These are phyloP conservation scores for Ascoidea rubescens DNA, from an alignment of 805 yeast species.

Conservation along the genomic window DNA sequence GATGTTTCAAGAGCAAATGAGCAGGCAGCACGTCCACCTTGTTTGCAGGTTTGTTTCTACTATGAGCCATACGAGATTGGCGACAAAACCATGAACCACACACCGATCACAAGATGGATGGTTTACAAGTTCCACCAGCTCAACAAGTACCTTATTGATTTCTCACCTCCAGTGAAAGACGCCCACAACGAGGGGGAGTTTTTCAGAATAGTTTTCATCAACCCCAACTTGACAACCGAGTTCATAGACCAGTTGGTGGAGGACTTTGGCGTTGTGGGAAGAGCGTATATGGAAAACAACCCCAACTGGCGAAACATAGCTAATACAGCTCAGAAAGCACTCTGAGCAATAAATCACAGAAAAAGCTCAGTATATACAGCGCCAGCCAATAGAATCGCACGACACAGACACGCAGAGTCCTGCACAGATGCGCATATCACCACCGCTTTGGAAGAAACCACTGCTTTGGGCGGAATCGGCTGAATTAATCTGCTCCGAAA, in stretches of 20 bases:
- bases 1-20: background rate
- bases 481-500: too few relatives aligned
- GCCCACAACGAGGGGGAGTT: constrained; percentile 53
- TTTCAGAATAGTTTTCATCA: constrained; percentile 72
- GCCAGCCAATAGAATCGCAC: too few relatives aligned
- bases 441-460: too few relatives aligned
- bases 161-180: constrained; percentile 44
- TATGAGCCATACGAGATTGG: constrained; percentile 33
- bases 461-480: too few relatives aligned
- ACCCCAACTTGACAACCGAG: constrained; percentile 28
- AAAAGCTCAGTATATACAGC: too few relatives aligned
- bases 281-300: background rate
- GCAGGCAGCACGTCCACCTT: constrained; percentile 34
- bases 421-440: too few relatives aligned
- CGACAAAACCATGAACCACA: constrained; percentile 23
- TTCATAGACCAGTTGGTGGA: constrained; percentile 4
- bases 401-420: too few relatives aligned
- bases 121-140: constrained; percentile 42
- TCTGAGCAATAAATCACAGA: too few relatives aligned
- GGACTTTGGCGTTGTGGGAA: constrained; percentile 2
- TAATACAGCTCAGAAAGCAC: too few relatives aligned
- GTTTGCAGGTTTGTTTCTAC: constrained; percentile 76
- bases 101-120: constrained; percentile 45
- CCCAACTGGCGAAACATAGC: too few relatives aligned
- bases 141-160: constrained; percentile 66